These are phyloP conservation scores for Aquilaria malaccensis DNA, from an alignment of 345 rosid species.

Conservation along the genomic window DNA sequence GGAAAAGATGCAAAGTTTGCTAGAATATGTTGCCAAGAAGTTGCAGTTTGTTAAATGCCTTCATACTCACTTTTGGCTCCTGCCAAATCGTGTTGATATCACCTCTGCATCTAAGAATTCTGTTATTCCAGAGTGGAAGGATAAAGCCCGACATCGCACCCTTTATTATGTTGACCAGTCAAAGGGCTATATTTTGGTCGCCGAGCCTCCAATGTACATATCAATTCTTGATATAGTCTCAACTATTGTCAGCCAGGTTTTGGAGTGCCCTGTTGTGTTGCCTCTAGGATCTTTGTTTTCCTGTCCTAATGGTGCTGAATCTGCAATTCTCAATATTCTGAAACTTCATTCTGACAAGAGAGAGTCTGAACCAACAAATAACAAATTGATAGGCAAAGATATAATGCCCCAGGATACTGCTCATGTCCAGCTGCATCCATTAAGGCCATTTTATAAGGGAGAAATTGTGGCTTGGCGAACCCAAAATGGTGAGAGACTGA, in stretches of 20 bases:
- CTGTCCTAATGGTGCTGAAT: conserved; percentile 75
- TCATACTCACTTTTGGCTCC: conserved; percentile 65
- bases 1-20: conserved; percentile 39
- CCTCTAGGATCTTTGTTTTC: conserved; percentile 71
- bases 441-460: conserved; percentile 89
- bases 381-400: conserved; percentile 58
- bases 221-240: conserved; percentile 71
- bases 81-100: conserved; percentile 56
- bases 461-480: conserved; percentile 88
- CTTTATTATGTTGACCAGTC: conserved; percentile 54
- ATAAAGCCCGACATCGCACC: conserved; percentile 46
- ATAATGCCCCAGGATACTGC: conserved; percentile 74
- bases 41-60: conserved; percentile 69
- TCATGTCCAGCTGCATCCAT: conserved; percentile 83
- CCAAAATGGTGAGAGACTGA: conserved; percentile 72
- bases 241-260: conserved; percentile 68
- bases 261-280: conserved; percentile 61
- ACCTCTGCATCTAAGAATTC: conserved; percentile 50
- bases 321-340: conserved; percentile 44
- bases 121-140: conserved; percentile 58
- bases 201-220: conserved; percentile 77
- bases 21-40: conserved; percentile 50
- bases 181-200: conserved; percentile 53
- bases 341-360: conserved; percentile 52
- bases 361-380: conserved; percentile 33